phyloP scores from a whole-genome alignment of 164 flowering plant species.

The Magnolia sinica region DNA sequence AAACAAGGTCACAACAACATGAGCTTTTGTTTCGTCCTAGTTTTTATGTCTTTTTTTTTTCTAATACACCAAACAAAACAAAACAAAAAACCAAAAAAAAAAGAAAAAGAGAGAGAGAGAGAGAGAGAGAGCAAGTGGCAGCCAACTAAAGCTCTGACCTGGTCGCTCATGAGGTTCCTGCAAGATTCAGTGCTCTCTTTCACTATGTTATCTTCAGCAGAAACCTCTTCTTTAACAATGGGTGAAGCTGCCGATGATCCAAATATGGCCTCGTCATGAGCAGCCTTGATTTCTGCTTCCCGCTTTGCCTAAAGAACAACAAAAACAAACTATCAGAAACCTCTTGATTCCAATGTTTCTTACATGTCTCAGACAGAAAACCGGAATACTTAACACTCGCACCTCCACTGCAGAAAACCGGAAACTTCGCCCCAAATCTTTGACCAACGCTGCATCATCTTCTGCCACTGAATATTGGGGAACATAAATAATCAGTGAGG shows the following conservation, averaged over 20 bases:
- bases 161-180: conserved; percentile 50
- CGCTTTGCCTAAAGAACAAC: conserved; percentile 51
- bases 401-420: conserved; percentile 86
- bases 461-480: conserved; percentile 52
- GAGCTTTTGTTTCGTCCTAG: not conserved
- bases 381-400: not conserved
- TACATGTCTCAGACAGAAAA: not conserved
- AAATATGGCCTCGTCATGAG: conserved; percentile 92
- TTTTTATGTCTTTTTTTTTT: not conserved
- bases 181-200: not conserved
- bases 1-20: not conserved
- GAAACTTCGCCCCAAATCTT: conserved; percentile 71
- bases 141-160: conserved; percentile 32
- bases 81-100: not conserved
- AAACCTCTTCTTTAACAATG: not conserved
- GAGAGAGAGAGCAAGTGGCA: not conserved
- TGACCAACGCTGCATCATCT: conserved; percentile 72
- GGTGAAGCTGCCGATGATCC: conserved; percentile 44
- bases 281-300: conserved; percentile 64
- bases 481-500: not conserved
- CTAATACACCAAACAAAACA: not conserved
- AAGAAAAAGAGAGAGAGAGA: not conserved
- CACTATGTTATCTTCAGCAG: not conserved
- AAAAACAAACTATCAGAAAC: conserved; percentile 1
- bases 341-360: not conserved